phyloP scores from a whole-genome alignment of 306 rosid species.

The Rubus idaeus region DNA sequence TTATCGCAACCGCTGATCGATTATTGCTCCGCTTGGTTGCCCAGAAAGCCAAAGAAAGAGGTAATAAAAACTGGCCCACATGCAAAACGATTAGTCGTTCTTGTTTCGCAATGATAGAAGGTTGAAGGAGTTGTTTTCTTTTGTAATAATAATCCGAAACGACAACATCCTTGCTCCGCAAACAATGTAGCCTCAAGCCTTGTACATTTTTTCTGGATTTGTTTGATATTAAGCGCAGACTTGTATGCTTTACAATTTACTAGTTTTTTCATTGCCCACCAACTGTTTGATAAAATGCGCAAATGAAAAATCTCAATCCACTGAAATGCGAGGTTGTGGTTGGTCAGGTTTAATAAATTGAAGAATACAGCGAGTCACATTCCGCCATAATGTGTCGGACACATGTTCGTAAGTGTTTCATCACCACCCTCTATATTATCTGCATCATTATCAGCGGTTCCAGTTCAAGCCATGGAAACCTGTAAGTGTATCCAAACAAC shows the following conservation, averaged over 20 bases:
- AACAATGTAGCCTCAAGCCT: background rate
- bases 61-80: background rate
- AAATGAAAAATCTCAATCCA: background rate
- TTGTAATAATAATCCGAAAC: no score
- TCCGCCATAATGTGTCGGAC: constrained; percentile 23
- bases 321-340: background rate
- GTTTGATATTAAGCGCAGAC: background rate
- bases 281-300: constrained; percentile 10
- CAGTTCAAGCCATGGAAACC: constrained; percentile 42
- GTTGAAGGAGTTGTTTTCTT: background rate
- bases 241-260: no score
- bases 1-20: background rate
- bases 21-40: constrained; percentile 5
- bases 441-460: constrained; percentile 31
- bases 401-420: constrained; percentile 22
- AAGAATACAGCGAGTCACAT: constrained; percentile 15
- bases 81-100: constrained; percentile 2
- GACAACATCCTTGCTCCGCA: no score
- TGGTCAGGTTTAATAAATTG: constrained; percentile 25
- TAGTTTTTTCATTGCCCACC: background rate
- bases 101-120: background rate
- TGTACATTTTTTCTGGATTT: background rate
- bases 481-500: constrained; percentile 35
- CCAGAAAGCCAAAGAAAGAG: background rate
- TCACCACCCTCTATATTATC: constrained; percentile 34